Base-by-base conservation (phyloP, 2,329 filamentous ascomycete species). In the Phaeosphaeriaceae sp. region DNA sequence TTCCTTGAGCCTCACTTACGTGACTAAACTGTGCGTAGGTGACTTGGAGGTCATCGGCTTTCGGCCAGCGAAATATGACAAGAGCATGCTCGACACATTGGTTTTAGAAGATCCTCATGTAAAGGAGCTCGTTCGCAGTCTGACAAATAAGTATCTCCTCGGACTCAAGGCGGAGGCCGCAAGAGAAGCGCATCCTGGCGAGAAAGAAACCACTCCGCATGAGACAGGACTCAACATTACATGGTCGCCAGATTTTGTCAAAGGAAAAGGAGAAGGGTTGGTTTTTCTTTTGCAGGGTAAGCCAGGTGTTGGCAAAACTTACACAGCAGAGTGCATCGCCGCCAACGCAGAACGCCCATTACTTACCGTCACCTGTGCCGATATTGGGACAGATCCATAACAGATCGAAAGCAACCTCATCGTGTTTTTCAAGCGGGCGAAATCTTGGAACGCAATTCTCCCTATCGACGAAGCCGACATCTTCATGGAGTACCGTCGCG, bases 261-360 rank as follows among this genome's bases (percentile, higher is more conserved):
- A 21, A 8, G 53, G 55, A 15, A 79, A 80, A 59, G 77, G 76
- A 9, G 60, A 69, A 59, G 71, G 72, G 1, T 54, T 71, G 22
- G 69, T 71, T 23, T 58, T 75, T 8, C 58, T 76, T n/a, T 59
- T 76, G 1, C 98, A 98, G 78, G 94, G 94, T 0, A 94, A 94
- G 6, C 95, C 94, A 1, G 94, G 94, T 77, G 97, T 94, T 6
- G 94, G 95, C 69, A 98, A 98, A 84, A 98, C 94, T 2, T 84
- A 98, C 10, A 67, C 76, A n/a, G 67, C 74, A 40, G 71, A 72
- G 54, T 65, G 59, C 17, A 63, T 69, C 6, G 69, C 71, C 4
- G 71, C 74, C 26, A 63, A 63, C 24, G 68, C 58, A 8, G 40
- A 61, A 43, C 53, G 71, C 43, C 63, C 74, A 51, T 47, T 75